phyloP scores from a whole-genome alignment of 2,329 filamentous ascomycete genomes.

The Colletotrichum filicis region DNA sequence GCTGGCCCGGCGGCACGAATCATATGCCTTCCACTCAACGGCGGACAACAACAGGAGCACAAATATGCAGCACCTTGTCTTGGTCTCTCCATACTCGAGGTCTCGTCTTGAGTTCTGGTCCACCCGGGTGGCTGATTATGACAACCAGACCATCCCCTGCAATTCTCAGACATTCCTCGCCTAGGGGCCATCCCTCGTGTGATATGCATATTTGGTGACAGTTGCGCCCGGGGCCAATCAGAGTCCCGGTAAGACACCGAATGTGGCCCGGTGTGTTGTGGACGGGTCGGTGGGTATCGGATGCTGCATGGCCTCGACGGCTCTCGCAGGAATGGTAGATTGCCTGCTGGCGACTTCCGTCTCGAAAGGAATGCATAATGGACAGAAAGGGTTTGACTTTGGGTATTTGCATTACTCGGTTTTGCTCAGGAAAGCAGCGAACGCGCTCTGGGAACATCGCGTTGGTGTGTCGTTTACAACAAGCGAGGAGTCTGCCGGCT shows the following conservation, averaged over 20 bases:
- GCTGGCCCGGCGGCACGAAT: constrained; percentile 21
- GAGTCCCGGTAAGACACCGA: not conserved
- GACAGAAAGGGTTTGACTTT: constrained; percentile 20
- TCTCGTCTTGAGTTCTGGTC: constrained; percentile 20
- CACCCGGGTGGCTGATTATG: constrained; percentile 30
- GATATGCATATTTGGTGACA: constrained; percentile 22
- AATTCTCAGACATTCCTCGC: constrained; percentile 35
- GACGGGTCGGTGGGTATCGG: constrained; percentile 20
- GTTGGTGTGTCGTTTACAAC: constrained; percentile 26
- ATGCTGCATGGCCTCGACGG: constrained; percentile 25
- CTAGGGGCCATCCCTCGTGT: constrained; percentile 28
- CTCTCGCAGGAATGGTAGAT: constrained; percentile 24
- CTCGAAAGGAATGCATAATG: constrained; percentile 16
- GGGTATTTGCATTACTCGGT: constrained; percentile 27
- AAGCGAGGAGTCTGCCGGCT: constrained; percentile 2
- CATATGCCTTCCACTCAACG: constrained; percentile 24
- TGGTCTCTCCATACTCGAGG: constrained; percentile 21
- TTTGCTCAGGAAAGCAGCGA: constrained; percentile 18
- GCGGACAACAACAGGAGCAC: constrained; percentile 33
- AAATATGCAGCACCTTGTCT: constrained; percentile 37
- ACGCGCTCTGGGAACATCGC: constrained; percentile 18
- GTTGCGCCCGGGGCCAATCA: constrained; percentile 14
- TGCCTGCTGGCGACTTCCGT: constrained; percentile 9
- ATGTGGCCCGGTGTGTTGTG: constrained; percentile 8
- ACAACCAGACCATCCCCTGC: constrained; percentile 28